Percentiles rank a stretch among this genome's conserved stretches.
phyloP scores from a whole-genome alignment of 208 protist species.

The Trichomonas tenax region DNA sequence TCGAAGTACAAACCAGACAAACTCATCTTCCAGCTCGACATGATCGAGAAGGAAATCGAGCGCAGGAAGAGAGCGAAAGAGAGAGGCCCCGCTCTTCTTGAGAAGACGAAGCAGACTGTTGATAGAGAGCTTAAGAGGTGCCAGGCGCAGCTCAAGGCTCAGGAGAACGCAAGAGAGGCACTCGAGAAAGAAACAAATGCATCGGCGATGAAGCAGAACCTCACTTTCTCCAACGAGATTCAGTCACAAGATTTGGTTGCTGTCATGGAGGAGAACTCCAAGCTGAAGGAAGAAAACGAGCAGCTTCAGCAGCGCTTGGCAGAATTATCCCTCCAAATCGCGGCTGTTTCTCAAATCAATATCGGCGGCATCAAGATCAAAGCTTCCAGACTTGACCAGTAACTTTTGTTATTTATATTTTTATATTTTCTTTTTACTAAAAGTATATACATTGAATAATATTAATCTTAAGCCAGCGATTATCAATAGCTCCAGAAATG shows the following conservation, averaged over 20 bases:
- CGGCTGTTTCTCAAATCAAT: background rate
- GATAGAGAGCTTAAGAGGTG: background rate
- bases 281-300: conserved; percentile 5
- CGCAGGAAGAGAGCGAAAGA: background rate
- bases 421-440: no score
- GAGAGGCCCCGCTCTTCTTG: background rate
- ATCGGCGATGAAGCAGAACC: background rate
- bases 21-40: background rate
- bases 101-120: background rate
- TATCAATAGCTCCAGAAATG: no score
- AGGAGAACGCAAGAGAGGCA: background rate
- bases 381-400: conserved; percentile 12
- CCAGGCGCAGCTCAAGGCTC: background rate
- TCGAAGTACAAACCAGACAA: conserved; percentile 15
- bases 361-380: background rate
- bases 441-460: no score
- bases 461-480: no score
- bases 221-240: background rate
- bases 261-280: background rate
- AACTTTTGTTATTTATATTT: background rate
- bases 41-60: background rate
- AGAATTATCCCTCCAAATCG: background rate
- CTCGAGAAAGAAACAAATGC: background rate
- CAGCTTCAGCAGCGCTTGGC: background rate
- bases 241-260: background rate